Percentiles rank a stretch among this genome's conserved stretches.
Evolutionary conservation across 2,329 filamentous ascomycete species (phyloP).

Genomic region (Penicillium sclerotiorum): DNA sequence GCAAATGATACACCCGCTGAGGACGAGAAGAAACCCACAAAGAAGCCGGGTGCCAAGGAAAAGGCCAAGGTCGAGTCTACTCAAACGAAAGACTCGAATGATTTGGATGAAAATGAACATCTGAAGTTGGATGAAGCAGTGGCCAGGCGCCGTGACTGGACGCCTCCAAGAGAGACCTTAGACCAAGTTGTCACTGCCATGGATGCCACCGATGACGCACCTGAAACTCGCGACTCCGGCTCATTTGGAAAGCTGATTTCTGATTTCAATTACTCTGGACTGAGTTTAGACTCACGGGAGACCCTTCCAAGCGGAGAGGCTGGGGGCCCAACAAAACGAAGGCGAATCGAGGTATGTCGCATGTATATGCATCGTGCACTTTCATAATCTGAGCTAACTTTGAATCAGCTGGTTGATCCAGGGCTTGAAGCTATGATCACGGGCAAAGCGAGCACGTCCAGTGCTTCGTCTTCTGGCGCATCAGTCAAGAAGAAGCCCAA

Average conservation of each 20-base stretch:
- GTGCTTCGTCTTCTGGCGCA: conserved; percentile 12
- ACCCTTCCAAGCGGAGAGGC: conserved; percentile 17
- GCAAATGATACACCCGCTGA: conserved; percentile 17
- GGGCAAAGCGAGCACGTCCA: conserved; percentile 15
- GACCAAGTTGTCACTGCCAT: too few relatives aligned
- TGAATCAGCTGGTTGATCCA: conserved; percentile 33
- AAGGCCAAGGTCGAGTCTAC: not conserved
- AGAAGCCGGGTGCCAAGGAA: conserved; percentile 9
- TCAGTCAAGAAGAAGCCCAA: conserved; percentile 42
- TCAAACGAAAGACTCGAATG: conserved; percentile 13
- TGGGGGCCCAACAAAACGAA: conserved; percentile 38
- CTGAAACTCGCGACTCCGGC: conserved; percentile 1
- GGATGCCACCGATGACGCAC: conserved; percentile 17
- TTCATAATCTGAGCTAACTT: too few relatives aligned
- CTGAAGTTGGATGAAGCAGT: conserved; percentile 52
- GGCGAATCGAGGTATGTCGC: conserved; percentile 42
- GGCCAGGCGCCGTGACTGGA: conserved; percentile 66
- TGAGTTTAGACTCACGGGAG: conserved; percentile 13
- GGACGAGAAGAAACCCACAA: conserved; percentile 12
- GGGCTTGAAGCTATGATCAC: conserved; percentile 15
- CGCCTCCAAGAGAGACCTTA: conserved; percentile 58
- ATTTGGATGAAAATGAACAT: conserved; percentile 22
- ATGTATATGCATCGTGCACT: too few relatives aligned
- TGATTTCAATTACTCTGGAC: conserved; percentile 43
- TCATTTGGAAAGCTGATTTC: conserved; percentile 42